Evolutionary conservation across 768 basidiomycete genomes (phyloP), one percentile per base, ranked within the genome.

Genomic region (Austroboletus eburneus): DNA sequence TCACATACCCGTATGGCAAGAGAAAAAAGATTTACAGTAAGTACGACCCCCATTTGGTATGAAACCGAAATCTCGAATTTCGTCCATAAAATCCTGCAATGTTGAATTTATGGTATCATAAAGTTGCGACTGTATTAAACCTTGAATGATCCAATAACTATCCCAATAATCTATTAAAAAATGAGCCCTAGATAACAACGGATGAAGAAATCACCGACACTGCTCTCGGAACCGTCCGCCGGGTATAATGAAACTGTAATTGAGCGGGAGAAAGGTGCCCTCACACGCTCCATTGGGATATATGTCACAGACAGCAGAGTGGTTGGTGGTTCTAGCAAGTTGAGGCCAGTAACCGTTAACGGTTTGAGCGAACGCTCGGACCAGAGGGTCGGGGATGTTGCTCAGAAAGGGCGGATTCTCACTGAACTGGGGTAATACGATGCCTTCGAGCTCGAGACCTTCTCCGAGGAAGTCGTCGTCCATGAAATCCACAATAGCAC

Each of bases 41-140:
- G 88, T 91, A 10, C 92, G 77, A 4, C 91, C 93, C 6, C 94
- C 94, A 57, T 96, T 97, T 2, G 94, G 94, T 51, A 97, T 85
- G 70, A 96, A 97, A 0, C 93, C 94, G 57, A 88, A 80, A 20
- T 63, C 61, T 33, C 86, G 80, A 38, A 97, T 71, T 61, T 95
- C 85, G 58, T 97, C 93, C 91, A 96, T 93, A 60, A 97, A 96
- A 69, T 96, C 95, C 52, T 89, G 81, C 27, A 96, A 70, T 0
- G 91, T 88, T 10, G 73, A 80, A 51, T 88, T 87, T 46, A 78
- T 87, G 43, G 88, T 74, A 44, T 72, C 72, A 56, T 79, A 84
- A 12, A 96, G 74, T 52, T 86, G 78, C 2, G 88, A 91, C 59
- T 85, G 71, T 24, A 97, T 68, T n/a, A 96, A 72, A 32, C 94